A percentile compares a stretch with the other conserved stretches of the same genome.
phyloP scores from a whole-genome alignment of 352 stramenopile species.

The Phytopythium ostracodes region DNA sequence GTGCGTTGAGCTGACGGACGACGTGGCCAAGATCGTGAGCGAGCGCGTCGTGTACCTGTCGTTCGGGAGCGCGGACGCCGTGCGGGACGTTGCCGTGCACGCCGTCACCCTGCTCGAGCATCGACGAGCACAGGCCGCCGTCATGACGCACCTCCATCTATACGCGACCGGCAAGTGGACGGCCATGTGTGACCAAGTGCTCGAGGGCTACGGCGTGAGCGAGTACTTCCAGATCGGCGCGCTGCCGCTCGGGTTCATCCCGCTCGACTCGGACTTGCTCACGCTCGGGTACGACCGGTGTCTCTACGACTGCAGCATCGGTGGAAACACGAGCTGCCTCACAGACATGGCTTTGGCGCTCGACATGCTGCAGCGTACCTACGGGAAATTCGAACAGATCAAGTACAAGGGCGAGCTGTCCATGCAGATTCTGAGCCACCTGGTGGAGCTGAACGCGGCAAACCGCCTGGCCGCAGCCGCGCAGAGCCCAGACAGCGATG shows the following conservation, averaged over 20 bases:
- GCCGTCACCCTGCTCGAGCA: constrained; percentile 29
- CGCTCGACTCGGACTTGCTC: constrained; percentile 53
- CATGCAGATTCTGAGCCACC: constrained; percentile 59
- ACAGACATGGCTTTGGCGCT: constrained; percentile 47
- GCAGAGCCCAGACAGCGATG: neutral
- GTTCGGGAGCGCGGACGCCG: constrained; percentile 33
- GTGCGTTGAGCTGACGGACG: constrained; percentile 55
- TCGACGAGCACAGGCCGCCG: constrained; percentile 9
- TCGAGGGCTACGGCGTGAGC: constrained; percentile 27
- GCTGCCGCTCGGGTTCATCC: constrained; percentile 50
- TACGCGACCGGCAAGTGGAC: constrained; percentile 51
- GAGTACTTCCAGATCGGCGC: constrained; percentile 37
- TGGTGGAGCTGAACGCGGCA: constrained; percentile 48
- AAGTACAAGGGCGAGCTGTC: constrained; percentile 79
- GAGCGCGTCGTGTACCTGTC: constrained; percentile 43
- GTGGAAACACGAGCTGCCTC: constrained; percentile 41
- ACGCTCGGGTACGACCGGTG: constrained; percentile 51
- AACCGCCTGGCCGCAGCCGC: neutral
- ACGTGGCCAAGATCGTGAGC: constrained; percentile 28
- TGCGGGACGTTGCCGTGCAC: constrained; percentile 43
- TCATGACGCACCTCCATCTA: constrained; percentile 20
- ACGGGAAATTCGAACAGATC: constrained; percentile 56
- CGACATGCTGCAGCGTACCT: constrained; percentile 47
- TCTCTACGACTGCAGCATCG: constrained; percentile 48
- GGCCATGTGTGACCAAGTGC: constrained; percentile 38